Evolutionary conservation across 306 rosid genomes (phyloP), one percentile per base, ranked within the genome.

Genomic region (Dalbergia cochinchinensis): DNA sequence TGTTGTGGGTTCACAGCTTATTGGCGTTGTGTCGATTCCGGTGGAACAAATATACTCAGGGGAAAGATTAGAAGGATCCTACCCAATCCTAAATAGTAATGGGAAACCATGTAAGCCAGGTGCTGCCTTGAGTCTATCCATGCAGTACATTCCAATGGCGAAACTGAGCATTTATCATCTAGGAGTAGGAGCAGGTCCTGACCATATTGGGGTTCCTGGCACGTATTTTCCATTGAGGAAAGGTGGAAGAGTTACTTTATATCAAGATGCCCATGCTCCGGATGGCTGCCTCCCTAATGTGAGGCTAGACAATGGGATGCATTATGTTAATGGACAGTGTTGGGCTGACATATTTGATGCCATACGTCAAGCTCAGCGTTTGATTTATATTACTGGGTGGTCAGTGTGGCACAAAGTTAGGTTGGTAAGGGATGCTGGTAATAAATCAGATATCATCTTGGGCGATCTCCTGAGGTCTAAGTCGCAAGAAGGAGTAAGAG

Each of bases 401-500:
- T 91, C 99, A 48, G 94, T 95, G 68, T 95, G 97, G 97, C 98
- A 95, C 87, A 88, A 89, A 82, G 97, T 91, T 76, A 88, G 66
- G 80, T 75, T 95, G 80, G 83, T 93, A 50, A 89, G 99, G 76
- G 97, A 93, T 87, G 85, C 77, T 79, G 76, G 79, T 63, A 11
- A 33, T 39, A 78, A 85, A 58, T 73, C 94, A 58, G 68, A 84
- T 19, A 65, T 12, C 76, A 83, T 87, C 51, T 79, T 95, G 19
- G 99, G 99, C 26, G 96, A 95, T 22, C 89, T 95, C 78, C 85
- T 95, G 76, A 90, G 93, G 88, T 51, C 92, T 14, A 95, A 91
- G 87, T 95, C 99, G 33, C 92, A 88, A 79, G 98, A 95, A 78
- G 99, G 99, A 84, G 98, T 95, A 69, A 89, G 99, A 65, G 99